These are phyloP conservation scores for Eimeria necatrix DNA, from an alignment of 169 alveolate species.

Conservation along the genomic window DNA sequence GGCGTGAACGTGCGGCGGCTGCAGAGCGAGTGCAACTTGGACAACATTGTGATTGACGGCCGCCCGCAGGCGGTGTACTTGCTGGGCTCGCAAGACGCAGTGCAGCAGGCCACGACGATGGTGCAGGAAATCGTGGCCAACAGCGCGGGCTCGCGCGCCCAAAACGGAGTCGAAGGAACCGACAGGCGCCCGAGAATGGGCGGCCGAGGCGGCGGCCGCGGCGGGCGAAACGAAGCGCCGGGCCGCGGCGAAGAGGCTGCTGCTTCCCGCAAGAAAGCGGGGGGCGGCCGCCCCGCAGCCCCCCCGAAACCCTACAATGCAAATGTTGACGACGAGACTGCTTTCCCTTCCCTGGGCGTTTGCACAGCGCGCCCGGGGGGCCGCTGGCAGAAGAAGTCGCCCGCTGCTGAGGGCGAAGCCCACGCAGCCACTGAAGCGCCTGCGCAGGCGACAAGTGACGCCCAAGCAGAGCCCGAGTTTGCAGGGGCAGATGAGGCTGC, in stretches of 20 bases:
- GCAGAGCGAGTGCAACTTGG: slow-evolving; percentile 72
- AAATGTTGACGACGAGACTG: slow-evolving; percentile 71
- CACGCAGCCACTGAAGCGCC: slow-evolving; percentile 33
- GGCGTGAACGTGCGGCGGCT: slow-evolving; percentile 64
- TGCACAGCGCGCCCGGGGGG: slow-evolving; percentile 77
- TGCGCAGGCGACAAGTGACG: slow-evolving; percentile 44
- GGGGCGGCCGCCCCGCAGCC: slow-evolving; percentile 39
- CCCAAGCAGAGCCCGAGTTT: slow-evolving; percentile 23
- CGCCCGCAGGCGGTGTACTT: slow-evolving; percentile 69
- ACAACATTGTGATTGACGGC: slow-evolving; percentile 69
- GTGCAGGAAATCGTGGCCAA: slow-evolving; percentile 56
- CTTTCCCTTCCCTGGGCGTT: slow-evolving; percentile 77
- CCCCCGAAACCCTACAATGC: slow-evolving; percentile 74
- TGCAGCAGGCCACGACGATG: slow-evolving; percentile 60
- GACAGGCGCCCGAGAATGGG: slow-evolving; percentile 59
- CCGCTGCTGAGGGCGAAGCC: not conserved
- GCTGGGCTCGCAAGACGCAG: slow-evolving; percentile 68
- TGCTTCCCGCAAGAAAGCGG: slow-evolving; percentile 8
- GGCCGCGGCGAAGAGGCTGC: slow-evolving; percentile 24
- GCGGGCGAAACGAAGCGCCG: slow-evolving; percentile 30
- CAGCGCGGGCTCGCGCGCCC: slow-evolving; percentile 53
- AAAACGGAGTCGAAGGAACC: slow-evolving; percentile 29
- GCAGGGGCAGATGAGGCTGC: slow-evolving; percentile 32
- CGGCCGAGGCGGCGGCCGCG: slow-evolving; percentile 63
- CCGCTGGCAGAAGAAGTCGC: slow-evolving; percentile 75